These are phyloP conservation scores for Diutina ranongensis DNA, from an alignment of 1,139 yeast genomes.

Conservation along the genomic window DNA sequence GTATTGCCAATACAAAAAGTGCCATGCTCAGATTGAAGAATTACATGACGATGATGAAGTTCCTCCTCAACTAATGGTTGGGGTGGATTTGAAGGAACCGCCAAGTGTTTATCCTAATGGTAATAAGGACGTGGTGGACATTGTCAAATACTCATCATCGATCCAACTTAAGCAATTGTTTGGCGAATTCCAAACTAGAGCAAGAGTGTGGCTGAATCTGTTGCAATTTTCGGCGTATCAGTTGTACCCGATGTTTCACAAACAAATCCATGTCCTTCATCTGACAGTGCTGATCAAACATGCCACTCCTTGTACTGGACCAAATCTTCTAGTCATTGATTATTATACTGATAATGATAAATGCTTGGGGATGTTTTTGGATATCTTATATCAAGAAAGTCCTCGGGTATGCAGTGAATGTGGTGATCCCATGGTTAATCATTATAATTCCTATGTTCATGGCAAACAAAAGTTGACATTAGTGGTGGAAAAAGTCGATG, in stretches of 20 bases:
- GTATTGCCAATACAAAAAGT: not conserved
- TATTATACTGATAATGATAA: slow-evolving; percentile 87
- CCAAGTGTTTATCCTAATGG: not conserved
- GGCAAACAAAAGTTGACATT: slow-evolving; percentile 78
- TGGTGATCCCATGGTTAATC: slow-evolving; percentile 59
- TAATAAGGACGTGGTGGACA: not conserved
- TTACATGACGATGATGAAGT: not conserved
- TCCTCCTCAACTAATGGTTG: not conserved
- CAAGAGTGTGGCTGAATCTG: slow-evolving; percentile 30
- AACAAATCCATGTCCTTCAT: slow-evolving; percentile 64
- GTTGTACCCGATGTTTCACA: slow-evolving; percentile 48
- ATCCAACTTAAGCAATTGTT: not conserved
- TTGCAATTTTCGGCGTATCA: slow-evolving; percentile 29
- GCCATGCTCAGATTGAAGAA: not conserved
- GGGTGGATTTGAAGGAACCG: not conserved
- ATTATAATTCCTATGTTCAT: slow-evolving; percentile 81
- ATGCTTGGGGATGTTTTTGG: slow-evolving; percentile 81
- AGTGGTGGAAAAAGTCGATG: slow-evolving; percentile 39
- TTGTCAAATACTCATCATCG: not conserved
- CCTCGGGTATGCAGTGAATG: slow-evolving; percentile 68
- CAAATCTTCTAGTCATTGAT: slow-evolving; percentile 70
- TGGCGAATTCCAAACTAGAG: slow-evolving; percentile 21
- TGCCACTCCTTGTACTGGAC: slow-evolving; percentile 90
- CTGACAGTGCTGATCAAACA: slow-evolving; percentile 76
- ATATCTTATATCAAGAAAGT: slow-evolving; percentile 65